phyloP scores from a whole-genome alignment of 768 basidiomycete genomes.

The Tricholoma terreum region DNA sequence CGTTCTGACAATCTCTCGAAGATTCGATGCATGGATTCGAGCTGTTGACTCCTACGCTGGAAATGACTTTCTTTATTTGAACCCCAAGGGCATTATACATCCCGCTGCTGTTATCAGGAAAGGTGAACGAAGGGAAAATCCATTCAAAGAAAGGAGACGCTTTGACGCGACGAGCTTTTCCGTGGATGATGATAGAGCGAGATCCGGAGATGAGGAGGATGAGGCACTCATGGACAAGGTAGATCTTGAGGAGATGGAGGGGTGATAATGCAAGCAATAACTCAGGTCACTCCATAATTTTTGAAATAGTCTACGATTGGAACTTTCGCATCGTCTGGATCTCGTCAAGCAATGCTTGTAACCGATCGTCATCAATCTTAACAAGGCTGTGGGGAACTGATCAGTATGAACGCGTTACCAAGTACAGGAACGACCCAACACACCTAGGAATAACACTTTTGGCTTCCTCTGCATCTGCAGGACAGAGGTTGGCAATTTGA shows the following conservation, averaged over 20 bases:
- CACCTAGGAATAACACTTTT: conserved; percentile 90
- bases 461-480: conserved; percentile 84
- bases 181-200: conserved; percentile 25
- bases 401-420: background rate
- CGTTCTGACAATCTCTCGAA: conserved; percentile 25
- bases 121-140: conserved; percentile 51
- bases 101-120: conserved; percentile 61
- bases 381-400: conserved; percentile 53
- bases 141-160: conserved; percentile 65
- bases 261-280: conserved; percentile 24
- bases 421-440: conserved; percentile 3
- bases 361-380: conserved; percentile 82
- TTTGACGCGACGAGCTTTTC: conserved; percentile 65
- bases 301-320: conserved; percentile 45
- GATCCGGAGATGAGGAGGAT: conserved; percentile 33
- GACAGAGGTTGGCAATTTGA: conserved; percentile 89
- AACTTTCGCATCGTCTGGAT: conserved; percentile 90
- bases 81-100: conserved; percentile 75
- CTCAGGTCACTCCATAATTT: background rate
- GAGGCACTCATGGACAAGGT: conserved; percentile 37
- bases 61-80: conserved; percentile 75
- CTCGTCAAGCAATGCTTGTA: conserved; percentile 80
- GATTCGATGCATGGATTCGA: conserved; percentile 84
- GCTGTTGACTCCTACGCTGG: conserved; percentile 74
- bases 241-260: conserved; percentile 52